These are phyloP conservation scores for Nannizziopsis arthrosporioides DNA, from an alignment of 2,329 filamentous ascomycete genomes.

Conservation along the genomic window DNA sequence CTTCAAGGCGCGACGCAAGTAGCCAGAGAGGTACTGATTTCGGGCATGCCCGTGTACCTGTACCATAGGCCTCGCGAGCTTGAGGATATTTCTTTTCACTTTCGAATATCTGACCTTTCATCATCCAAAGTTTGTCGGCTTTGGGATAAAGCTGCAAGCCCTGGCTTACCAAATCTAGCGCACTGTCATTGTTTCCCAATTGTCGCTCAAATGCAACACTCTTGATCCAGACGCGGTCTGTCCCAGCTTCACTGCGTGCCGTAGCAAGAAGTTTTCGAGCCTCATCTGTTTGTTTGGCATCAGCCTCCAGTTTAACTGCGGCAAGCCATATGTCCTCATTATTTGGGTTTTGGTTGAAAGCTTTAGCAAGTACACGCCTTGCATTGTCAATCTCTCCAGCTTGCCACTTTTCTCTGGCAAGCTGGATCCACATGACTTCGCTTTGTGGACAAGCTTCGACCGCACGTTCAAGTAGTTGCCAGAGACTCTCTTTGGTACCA, in stretches of 20 bases:
- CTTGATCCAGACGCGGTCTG: conserved; percentile 95
- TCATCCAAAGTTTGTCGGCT: conserved; percentile 88
- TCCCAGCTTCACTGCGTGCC: conserved; percentile 78
- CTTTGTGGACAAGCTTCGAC: conserved; percentile 86
- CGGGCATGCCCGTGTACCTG: conserved; percentile 76
- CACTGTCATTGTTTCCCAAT: conserved; percentile 63
- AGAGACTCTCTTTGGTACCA: conserved; percentile 69
- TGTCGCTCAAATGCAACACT: conserved; percentile 88
- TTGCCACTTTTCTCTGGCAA: conserved; percentile 90
- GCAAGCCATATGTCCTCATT: conserved; percentile 98
- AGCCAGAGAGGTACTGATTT: conserved; percentile 81
- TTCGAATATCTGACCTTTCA: conserved; percentile 97
- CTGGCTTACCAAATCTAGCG: conserved; percentile 76
- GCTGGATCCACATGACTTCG: conserved; percentile 88
- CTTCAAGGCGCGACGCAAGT: conserved; percentile 76
- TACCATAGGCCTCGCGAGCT: conserved; percentile 78
- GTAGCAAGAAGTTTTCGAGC: conserved; percentile 70
- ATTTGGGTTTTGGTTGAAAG: conserved; percentile 89
- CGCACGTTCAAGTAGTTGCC: conserved; percentile 78
- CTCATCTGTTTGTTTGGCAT: conserved; percentile 69
- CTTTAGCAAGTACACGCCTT: conserved; percentile 69
- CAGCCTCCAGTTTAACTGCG: conserved; percentile 89
- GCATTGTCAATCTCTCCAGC: conserved; percentile 79
- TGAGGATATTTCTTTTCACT: conserved; percentile 64
- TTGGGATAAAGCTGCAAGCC: conserved; percentile 77